phyloP scores from a whole-genome alignment of 495 filamentous ascomycete genomes.

The Daldinia loculata region DNA sequence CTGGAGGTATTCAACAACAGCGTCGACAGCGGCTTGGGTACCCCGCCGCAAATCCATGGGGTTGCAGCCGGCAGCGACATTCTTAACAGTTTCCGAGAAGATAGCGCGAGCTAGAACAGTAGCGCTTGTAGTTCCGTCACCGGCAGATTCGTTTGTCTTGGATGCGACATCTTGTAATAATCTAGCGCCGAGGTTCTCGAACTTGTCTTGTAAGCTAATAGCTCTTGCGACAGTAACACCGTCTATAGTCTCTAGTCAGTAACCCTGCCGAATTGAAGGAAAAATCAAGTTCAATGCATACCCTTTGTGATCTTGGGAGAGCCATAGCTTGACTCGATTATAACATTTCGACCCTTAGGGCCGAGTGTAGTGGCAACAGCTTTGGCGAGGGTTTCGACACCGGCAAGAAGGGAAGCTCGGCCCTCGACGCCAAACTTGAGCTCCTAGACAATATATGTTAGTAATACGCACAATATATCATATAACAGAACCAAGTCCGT shows the following conservation, averaged over 20 bases:
- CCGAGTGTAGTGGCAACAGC: constrained; percentile 96
- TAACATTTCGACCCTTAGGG: constrained; percentile 96
- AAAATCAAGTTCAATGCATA: constrained; percentile 53
- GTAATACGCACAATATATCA: constrained; percentile 17
- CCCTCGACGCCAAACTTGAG: constrained; percentile 98
- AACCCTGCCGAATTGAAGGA: background rate
- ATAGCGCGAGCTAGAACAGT: constrained; percentile 97
- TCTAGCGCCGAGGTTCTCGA: constrained; percentile 97
- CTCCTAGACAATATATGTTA: constrained; percentile 66
- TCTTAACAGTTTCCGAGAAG: constrained; percentile 99
- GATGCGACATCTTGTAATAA: constrained; percentile 97
- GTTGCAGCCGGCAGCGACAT: constrained; percentile 99
- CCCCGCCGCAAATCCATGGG: constrained; percentile 98
- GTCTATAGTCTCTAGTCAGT: constrained; percentile 62
- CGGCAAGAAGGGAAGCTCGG: constrained; percentile 84
- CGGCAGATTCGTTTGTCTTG: constrained; percentile 98
- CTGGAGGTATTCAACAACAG: constrained; percentile 92
- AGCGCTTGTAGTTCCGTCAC: constrained; percentile 97
- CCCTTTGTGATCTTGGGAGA: constrained; percentile 99
- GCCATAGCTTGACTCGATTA: constrained; percentile 97
- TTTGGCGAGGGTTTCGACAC: constrained; percentile 96
- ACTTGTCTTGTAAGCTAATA: constrained; percentile 96
- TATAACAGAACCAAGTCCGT: constrained; percentile 3
- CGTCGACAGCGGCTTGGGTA: constrained; percentile 94
- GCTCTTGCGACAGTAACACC: constrained; percentile 95